Evolutionary conservation across 495 filamentous ascomycete species (phyloP), one percentile per base, ranked within the genome.

Genomic region (Mycothermus thermophilus): DNA sequence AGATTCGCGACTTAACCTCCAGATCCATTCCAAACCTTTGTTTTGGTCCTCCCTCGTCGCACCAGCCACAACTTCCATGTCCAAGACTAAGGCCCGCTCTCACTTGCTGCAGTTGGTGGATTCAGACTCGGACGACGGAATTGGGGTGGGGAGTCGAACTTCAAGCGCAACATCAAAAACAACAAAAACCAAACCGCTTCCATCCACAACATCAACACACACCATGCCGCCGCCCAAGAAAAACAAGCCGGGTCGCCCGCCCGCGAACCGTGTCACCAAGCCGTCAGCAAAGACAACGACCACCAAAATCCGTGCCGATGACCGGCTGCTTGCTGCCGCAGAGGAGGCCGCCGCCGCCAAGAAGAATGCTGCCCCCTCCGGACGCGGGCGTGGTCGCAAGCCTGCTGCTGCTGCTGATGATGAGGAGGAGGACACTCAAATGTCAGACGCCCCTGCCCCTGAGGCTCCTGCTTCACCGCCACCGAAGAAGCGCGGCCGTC

Each of bases 81-180:
- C 50, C 42, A 60, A 43, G 29, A 38, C 36, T 30, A 60, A 54
- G 45, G 38, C 40, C 37, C 40, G 63, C 16, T 55, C 67, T 19
- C 72, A 67, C 22, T 46, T 82, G 16, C 69, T 77, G 40, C 69
- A 63, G n/a, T 58, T 79, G 30, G 62, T 77, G 23, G 78, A 75
- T 39, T 80, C 75, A 25, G 77, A 80, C 34, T 72, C 74, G 42
- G 79, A 84, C 31, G 75, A 79, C 55, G 60, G 64, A 19, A 51
- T 52, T 15, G 48, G 52, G 38, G 45, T 50, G 55, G 51, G 22
- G 62, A 37, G 48, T 53, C 20, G 45, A 17, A 11, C 20, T 2
- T 15, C 29, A n/a, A 12, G 30, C 18, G 15, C 30, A 15, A 17
- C 36, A 4, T 32, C 35, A 20, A 37, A 19, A 27, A 36, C 32